Evolutionary conservation across 2,329 filamentous ascomycete species (phyloP).

Genomic region (Dothideomycetes sp.): DNA sequence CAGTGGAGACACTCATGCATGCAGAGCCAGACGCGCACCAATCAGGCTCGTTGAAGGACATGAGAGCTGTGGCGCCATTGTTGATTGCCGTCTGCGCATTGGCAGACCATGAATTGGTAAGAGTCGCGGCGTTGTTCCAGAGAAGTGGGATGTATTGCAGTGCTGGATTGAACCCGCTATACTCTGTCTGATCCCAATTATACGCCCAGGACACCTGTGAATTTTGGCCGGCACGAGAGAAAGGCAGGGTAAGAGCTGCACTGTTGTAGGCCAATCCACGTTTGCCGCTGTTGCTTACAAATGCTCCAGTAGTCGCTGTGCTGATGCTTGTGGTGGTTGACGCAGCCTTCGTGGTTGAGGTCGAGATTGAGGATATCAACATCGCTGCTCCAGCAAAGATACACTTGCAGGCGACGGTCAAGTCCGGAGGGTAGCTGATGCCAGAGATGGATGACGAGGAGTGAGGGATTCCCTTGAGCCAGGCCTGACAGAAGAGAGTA

Average conservation of each 20-base stretch:
- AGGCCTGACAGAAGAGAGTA: not conserved
- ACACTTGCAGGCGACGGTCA: not conserved
- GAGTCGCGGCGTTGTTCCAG: slow-evolving; percentile 13
- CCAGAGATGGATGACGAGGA: not conserved
- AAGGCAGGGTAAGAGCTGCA: slow-evolving; percentile 37
- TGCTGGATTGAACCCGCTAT: slow-evolving; percentile 13
- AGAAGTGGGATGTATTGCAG: slow-evolving; percentile 17
- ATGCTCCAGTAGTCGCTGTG: slow-evolving; percentile 3
- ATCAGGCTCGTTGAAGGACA: slow-evolving; percentile 63
- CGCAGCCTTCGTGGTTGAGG: not conserved
- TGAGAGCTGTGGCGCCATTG: slow-evolving; percentile 36
- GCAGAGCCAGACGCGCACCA: slow-evolving; percentile 37
- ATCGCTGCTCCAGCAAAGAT: not conserved
- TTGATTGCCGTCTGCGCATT: slow-evolving; percentile 14
- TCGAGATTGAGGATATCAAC: not conserved
- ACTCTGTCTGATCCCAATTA: slow-evolving; percentile 15
- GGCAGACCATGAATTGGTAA: slow-evolving; percentile 12
- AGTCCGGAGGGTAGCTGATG: not conserved
- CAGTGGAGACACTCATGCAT: slow-evolving; percentile 40
- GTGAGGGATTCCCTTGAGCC: not conserved
- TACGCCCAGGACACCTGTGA: slow-evolving; percentile 17
- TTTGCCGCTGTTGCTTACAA: slow-evolving; percentile 32
- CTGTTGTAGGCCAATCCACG: slow-evolving; percentile 58
- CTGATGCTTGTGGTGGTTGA: not conserved
- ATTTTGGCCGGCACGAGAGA: slow-evolving; percentile 22